Conservation (phyloP, 306 rosid genomes). For the Acmispon strigosus region DNA sequence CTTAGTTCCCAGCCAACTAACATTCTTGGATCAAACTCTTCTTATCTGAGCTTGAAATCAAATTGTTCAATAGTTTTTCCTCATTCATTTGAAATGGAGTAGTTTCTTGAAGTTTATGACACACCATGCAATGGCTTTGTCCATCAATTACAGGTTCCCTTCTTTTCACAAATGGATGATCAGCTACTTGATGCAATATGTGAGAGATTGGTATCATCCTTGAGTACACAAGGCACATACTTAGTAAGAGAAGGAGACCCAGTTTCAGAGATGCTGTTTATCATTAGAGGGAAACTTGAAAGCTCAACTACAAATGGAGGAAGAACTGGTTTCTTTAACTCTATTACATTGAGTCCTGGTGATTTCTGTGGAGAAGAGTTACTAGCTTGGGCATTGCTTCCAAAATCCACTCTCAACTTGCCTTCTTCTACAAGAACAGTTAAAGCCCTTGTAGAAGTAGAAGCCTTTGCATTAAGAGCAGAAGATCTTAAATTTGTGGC, state of each 20-base stretch:
- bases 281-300: conserved; percentile 82
- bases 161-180: conserved; percentile 86
- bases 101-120: background rate
- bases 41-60: background rate
- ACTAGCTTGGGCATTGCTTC: conserved; percentile 95
- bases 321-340: conserved; percentile 82
- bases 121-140: background rate
- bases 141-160: conserved; percentile 62
- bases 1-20: background rate
- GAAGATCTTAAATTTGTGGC: conserved; percentile 95
- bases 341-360: conserved; percentile 66
- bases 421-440: conserved; percentile 95
- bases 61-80: background rate
- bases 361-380: conserved; percentile 96
- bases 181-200: conserved; percentile 87
- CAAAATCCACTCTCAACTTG: conserved; percentile 67
- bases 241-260: conserved; percentile 93
- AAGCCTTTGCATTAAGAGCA: conserved; percentile 84
- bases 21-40: background rate
- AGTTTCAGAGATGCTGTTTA: conserved; percentile 83
- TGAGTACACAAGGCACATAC: conserved; percentile 71
- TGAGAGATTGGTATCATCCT: conserved; percentile 69
- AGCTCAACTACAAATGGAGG: conserved; percentile 96
- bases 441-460: conserved; percentile 69
- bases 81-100: background rate